Base-by-base conservation (phyloP, 257 asterid genomes). In the Fraxinus excelsior region DNA sequence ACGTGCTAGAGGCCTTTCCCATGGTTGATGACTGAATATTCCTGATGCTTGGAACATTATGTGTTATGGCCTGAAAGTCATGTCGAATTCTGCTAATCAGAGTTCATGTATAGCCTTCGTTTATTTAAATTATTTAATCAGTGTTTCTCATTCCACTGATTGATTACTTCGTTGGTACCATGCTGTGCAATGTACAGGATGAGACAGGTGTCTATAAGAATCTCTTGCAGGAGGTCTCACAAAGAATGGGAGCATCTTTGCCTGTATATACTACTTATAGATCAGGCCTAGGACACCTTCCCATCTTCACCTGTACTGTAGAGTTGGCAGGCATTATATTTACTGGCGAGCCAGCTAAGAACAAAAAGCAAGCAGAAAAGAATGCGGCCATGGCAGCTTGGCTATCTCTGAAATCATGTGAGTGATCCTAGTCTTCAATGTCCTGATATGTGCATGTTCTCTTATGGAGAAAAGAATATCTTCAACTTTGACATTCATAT, bases 311-410 rank as follows among this genome's bases (percentile, higher is more conserved):
- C 25, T 82, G 90, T 77, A 82, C 85, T 6, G 88, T 86, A 14
- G 86, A 84, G 79, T 79, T 86, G 85, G 90, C 90, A 23, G 85
- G 90, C n/a, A 67, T 86, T 28, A 78, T 81, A 79, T 86, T 86
- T 76, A 84, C 85, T 53, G 90, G 90, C 10, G 90, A 86, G 44
- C 86, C 88, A 34, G 90, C 90, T 53, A 86, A 86, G 83, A 86
- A 86, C 68, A 86, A 86, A 79, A 86, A 86, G 81, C 90, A 86
- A 82, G 88, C 90, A 71, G 90, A 86, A 78, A 86, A 86, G 79
- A 86, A 86, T 84, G 88, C 90, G 28, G 90, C 90, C 38, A 84
- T 86, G 90, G 79, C 88, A 40, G 90, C 90, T 71, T 86, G 90
- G 90, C 80, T 86, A n/a, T 86, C 90, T 82, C 82, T 86, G 71